These are phyloP conservation scores for Plantago elongata DNA, from an alignment of 257 asterid species.

Conservation along the genomic window DNA sequence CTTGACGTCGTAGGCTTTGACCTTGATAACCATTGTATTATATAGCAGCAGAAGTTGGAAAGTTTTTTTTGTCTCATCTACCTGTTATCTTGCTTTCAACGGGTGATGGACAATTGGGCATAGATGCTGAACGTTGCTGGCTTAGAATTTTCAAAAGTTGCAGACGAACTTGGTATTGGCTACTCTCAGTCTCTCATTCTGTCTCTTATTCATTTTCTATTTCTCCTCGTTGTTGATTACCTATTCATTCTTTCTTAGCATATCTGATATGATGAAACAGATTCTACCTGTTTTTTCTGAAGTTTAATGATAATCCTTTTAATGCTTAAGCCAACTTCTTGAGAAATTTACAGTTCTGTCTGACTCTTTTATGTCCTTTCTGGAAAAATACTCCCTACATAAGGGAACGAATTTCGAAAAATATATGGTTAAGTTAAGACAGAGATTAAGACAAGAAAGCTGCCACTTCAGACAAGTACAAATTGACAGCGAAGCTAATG, in stretches of 20 bases:
- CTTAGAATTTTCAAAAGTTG: background rate
- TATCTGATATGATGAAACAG: background rate
- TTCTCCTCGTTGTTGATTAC: background rate
- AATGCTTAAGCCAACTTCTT: background rate
- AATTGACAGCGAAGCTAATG: background rate
- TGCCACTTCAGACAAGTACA: background rate
- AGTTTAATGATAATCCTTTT: background rate
- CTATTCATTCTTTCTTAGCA: background rate
- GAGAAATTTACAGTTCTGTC: background rate
- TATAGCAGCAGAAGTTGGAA: too few relatives aligned
- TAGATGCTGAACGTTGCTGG: background rate
- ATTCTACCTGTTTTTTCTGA: background rate
- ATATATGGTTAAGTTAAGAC: background rate
- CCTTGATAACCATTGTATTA: too few relatives aligned
- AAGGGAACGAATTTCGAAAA: background rate
- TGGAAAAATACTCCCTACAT: background rate
- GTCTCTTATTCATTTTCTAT: background rate
- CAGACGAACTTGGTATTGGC: background rate
- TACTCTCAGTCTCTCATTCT: background rate
- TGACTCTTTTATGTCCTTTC: background rate
- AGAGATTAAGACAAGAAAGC: background rate
- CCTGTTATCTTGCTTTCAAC: background rate
- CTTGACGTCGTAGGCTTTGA: too few relatives aligned
- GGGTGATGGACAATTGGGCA: background rate
- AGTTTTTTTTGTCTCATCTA: too few relatives aligned